Conservation (phyloP, 2,329 filamentous ascomycete genomes). For the Dactylellina drechsleri region DNA sequence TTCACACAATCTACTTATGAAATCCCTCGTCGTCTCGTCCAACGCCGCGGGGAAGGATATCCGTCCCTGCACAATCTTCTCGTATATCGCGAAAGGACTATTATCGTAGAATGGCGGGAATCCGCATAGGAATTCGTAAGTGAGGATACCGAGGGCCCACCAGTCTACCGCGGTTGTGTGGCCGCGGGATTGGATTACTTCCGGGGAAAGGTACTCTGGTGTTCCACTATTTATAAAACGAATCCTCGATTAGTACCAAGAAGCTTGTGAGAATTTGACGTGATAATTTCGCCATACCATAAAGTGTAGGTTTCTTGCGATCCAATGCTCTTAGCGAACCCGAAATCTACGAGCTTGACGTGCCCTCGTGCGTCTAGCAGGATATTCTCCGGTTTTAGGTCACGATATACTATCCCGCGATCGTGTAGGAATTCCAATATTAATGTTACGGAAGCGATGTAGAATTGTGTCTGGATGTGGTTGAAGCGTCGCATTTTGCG, state of each 20-base stretch:
- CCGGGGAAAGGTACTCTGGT: constrained; percentile 83
- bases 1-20: constrained; percentile 80
- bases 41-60: constrained; percentile 75
- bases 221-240: constrained; percentile 67
- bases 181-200: constrained; percentile 85
- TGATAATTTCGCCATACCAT: constrained; percentile 63
- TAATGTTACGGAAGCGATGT: constrained; percentile 83
- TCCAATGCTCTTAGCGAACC: constrained; percentile 82
- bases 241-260: neutral
- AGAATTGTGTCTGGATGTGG: constrained; percentile 80
- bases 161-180: constrained; percentile 81
- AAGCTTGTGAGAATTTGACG: too few species aligned
- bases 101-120: constrained; percentile 89
- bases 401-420: constrained; percentile 79
- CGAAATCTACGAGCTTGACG: constrained; percentile 80
- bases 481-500: constrained; percentile 81
- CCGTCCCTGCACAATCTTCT: constrained; percentile 81
- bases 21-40: constrained; percentile 73
- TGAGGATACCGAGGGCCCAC: constrained; percentile 85
- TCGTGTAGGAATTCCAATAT: constrained; percentile 85
- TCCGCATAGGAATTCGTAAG: constrained; percentile 85
- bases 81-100: constrained; percentile 87
- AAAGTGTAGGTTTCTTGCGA: constrained; percentile 80
- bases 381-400: constrained; percentile 85
- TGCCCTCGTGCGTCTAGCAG: constrained; percentile 80